Evolutionary conservation across 345 rosid genomes (phyloP).

Genomic region (Noccaea caerulescens): DNA sequence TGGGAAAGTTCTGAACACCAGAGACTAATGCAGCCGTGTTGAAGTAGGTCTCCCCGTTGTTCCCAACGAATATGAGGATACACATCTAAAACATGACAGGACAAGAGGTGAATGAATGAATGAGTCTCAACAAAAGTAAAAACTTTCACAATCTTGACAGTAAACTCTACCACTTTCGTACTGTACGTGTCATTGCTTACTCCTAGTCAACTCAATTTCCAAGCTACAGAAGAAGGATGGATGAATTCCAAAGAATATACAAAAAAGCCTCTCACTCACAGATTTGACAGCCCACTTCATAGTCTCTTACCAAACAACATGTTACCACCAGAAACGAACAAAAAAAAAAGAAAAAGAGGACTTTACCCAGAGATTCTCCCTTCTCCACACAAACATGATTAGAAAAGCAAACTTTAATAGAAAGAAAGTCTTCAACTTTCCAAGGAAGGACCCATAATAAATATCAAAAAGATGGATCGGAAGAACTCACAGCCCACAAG

Average conservation of each 20-base stretch:
- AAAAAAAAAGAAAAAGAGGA: background rate
- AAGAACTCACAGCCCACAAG: slow-evolving; percentile 86
- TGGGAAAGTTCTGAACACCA: slow-evolving; percentile 89
- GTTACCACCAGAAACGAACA: background rate
- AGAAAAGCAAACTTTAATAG: slow-evolving; percentile 3
- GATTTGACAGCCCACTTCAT: slow-evolving; percentile 18
- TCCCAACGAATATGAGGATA: slow-evolving; percentile 77
- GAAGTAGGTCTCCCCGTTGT: slow-evolving; percentile 94
- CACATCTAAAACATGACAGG: slow-evolving; percentile 67
- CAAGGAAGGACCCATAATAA: no score
- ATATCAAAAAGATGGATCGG: background rate
- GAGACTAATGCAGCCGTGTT: slow-evolving; percentile 85
- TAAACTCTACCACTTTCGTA: slow-evolving; percentile 3
- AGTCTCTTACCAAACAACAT: background rate
- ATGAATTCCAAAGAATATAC: no score
- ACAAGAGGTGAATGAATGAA: background rate
- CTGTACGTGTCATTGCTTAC: background rate
- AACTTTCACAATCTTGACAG: slow-evolving; percentile 29
- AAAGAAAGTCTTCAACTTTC: no score
- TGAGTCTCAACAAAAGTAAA: background rate
- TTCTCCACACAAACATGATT: background rate
- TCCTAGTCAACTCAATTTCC: no score
- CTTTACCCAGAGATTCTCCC: background rate
- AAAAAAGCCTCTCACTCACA: no score
- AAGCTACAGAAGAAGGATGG: background rate